Evolutionary conservation across 2,329 filamentous ascomycete species (phyloP).

Genomic region (Nothophaeocryptopus gaeumannii): DNA sequence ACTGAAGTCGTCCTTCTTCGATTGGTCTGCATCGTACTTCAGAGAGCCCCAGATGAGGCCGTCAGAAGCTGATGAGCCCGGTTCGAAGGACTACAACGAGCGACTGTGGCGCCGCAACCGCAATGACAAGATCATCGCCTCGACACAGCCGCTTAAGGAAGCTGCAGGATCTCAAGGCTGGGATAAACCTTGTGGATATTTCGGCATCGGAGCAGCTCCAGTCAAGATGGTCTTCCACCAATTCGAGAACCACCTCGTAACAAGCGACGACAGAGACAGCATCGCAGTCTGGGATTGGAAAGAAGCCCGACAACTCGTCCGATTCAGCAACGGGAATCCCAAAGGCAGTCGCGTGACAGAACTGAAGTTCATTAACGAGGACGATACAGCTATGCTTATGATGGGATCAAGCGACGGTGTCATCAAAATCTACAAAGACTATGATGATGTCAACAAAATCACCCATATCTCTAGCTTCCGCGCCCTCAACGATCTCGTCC

Average conservation of each 20-base stretch:
- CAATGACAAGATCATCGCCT: conserved; percentile 86
- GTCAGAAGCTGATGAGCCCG: conserved; percentile 91
- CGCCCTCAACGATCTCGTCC: conserved; percentile 87
- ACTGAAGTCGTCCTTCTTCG: conserved; percentile 77
- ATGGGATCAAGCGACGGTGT: conserved; percentile 94
- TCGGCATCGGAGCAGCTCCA: conserved; percentile 87
- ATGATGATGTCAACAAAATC: conserved; percentile 72
- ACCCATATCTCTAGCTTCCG: conserved; percentile 89
- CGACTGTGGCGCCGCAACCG: conserved; percentile 87
- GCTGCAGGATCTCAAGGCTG: conserved; percentile 81
- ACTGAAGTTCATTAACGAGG: conserved; percentile 96
- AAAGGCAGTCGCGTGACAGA: conserved; percentile 88
- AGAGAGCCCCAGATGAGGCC: conserved; percentile 97
- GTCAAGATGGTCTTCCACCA: conserved; percentile 95
- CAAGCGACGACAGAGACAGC: conserved; percentile 88
- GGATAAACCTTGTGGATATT: conserved; percentile 77
- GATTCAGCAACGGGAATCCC: conserved; percentile 94
- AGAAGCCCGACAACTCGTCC: conserved; percentile 67
- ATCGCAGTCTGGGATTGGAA: conserved; percentile 92
- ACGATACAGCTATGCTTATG: conserved; percentile 91
- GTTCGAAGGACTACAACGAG: conserved; percentile 93
- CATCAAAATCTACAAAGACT: conserved; percentile 87
- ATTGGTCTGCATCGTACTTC: conserved; percentile 97
- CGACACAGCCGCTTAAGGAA: conserved; percentile 90
- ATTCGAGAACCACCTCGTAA: conserved; percentile 92